These are phyloP conservation scores for Smallanthus sonchifolius DNA, from an alignment of 129 eudicot species.

Conservation along the genomic window DNA sequence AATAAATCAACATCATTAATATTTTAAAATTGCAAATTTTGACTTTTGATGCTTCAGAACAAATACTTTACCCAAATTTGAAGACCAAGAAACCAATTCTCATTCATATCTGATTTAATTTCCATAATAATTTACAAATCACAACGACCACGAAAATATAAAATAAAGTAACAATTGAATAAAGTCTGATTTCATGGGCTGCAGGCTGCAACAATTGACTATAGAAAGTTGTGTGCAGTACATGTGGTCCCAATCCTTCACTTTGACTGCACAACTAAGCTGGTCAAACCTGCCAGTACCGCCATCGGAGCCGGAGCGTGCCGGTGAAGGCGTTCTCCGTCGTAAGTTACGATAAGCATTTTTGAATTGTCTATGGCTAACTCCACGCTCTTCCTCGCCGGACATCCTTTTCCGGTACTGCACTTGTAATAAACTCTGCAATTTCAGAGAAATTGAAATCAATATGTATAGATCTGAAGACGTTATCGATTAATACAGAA, in stretches of 20 bases:
- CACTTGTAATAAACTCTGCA: conserved; percentile 85
- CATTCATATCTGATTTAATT: conserved; percentile 12
- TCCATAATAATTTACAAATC: conserved; percentile 18
- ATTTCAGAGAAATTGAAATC: not conserved
- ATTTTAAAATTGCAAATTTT: not conserved
- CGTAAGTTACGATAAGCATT: conserved; percentile 76
- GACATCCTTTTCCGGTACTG: conserved; percentile 67
- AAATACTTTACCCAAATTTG: not conserved
- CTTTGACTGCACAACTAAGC: conserved; percentile 32
- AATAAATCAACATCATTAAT: not conserved
- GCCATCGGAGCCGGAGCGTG: conserved; percentile 37
- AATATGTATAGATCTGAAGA: not conserved
- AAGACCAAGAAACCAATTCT: conserved; percentile 7
- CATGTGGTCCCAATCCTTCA: not conserved
- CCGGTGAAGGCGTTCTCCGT: conserved; percentile 67
- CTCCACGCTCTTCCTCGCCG: conserved; percentile 83
- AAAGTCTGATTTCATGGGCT: conserved; percentile 20
- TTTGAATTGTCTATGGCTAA: conserved; percentile 52
- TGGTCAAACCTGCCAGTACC: conserved; percentile 35
- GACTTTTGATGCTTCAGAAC: conserved; percentile 21
- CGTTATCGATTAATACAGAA: not conserved
- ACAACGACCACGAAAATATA: conserved; percentile 13
- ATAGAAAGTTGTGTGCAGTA: conserved; percentile 10
- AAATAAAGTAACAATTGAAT: not conserved
- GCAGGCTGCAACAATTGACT: conserved; percentile 32